A percentile compares a stretch with the other conserved stretches of the same genome.
phyloP scores from a whole-genome alignment of 2,329 filamentous ascomycete species.

The Didymella lethalis region DNA sequence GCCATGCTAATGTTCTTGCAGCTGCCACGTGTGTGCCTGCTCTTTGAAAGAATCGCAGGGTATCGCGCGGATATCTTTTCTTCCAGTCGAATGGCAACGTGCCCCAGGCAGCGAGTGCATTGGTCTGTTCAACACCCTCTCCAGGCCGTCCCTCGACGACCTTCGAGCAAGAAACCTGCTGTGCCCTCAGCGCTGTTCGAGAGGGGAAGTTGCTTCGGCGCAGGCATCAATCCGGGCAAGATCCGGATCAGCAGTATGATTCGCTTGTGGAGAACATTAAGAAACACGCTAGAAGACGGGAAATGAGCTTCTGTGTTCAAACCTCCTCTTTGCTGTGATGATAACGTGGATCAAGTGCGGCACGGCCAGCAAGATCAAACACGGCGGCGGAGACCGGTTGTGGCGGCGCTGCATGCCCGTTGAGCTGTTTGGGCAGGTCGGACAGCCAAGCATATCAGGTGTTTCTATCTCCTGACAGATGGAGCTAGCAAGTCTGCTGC shows the following conservation, averaged over 20 bases:
- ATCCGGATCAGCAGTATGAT: slow-evolving; percentile 18
- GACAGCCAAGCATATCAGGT: slow-evolving; percentile 18
- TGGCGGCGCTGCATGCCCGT: slow-evolving; percentile 12
- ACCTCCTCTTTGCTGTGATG: slow-evolving; percentile 8
- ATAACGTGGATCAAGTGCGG: slow-evolving; percentile 5
- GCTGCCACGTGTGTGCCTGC: slow-evolving; percentile 41
- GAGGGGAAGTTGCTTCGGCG: slow-evolving; percentile 12
- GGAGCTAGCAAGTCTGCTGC: neutral
- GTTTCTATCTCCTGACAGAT: neutral
- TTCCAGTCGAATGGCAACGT: slow-evolving; percentile 9
- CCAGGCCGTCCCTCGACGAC: neutral
- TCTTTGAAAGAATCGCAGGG: slow-evolving; percentile 1
- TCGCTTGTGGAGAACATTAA: slow-evolving; percentile 10
- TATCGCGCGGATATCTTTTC: neutral
- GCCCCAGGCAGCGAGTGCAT: neutral
- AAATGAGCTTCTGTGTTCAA: slow-evolving; percentile 15
- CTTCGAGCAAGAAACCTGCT: slow-evolving; percentile 7
- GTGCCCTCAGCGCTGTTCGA: slow-evolving; percentile 1
- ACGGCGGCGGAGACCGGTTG: slow-evolving; percentile 8
- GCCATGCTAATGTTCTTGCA: slow-evolving; percentile 38
- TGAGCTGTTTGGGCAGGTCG: slow-evolving; percentile 4
- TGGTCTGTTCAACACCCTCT: neutral
- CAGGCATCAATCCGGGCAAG: slow-evolving; percentile 9
- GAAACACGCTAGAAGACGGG: slow-evolving; percentile 26
- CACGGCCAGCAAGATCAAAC: slow-evolving; percentile 8